Evolutionary conservation across 2,329 filamentous ascomycete genomes (phyloP), one percentile per base, ranked within the genome.

Genomic region (Phialophora macrospora): DNA sequence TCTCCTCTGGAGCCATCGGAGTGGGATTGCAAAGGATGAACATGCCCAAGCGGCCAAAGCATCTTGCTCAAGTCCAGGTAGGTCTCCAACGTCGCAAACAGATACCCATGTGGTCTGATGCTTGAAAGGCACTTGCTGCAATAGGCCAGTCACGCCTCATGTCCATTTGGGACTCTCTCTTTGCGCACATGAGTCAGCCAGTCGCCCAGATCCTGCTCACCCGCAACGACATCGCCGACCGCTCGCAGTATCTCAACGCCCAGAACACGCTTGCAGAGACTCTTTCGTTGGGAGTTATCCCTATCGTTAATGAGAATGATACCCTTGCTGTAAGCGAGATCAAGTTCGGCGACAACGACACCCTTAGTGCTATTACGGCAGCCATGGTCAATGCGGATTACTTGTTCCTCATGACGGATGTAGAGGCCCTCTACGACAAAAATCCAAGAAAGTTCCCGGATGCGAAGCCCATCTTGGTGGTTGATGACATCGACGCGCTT

Each of bases 321-420:
- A 99, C 95, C 2, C 82, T 99, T 62, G 92, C 93, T 26, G 95
- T 99, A 70, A 91, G 94, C 52, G 95, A 99, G 84, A 99, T 99
- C 81, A 98, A 98, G 82, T 99, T 99, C 75, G 95, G 95, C 71
- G 95, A 99, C 82, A 99, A 99, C 74, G 95, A 99, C 78, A 99
- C 95, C 1, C 83, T 99, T 55, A 97, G 93, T 12, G 95, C 95
- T 64, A 97, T 99, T 72, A 97, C 95, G 0, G 92, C 95, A 0
- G 95, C 91, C 71, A 98, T 98, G 93, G 91, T 98, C 22, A 92
- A 97, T 74, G 95, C 95, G 58, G 93, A 99, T 75, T 92, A 97
- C 73, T 84, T 99, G 9, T 99, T 99, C 79, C 85, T 99, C 69
- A 98, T 99, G 95, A 99, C 95, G 0, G 95, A 99, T 75, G 95